Conservation (phyloP, 164 flowering plant species). For the Umbilicus rupestris region DNA sequence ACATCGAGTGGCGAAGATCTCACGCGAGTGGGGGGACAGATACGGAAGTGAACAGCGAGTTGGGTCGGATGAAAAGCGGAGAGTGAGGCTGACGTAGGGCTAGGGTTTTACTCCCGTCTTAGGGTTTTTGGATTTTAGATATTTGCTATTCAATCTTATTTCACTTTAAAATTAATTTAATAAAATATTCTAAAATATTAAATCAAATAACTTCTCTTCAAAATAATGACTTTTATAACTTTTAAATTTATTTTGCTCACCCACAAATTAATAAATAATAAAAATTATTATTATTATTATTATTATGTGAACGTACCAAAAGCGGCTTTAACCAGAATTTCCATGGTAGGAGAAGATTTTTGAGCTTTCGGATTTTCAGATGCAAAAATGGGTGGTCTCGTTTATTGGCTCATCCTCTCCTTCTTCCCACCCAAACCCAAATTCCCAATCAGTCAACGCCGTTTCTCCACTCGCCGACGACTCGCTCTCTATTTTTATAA, state of each 20-base stretch:
- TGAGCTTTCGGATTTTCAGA: too few species aligned
- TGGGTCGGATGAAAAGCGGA: neutral
- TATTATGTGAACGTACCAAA: too few species aligned
- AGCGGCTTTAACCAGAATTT: too few species aligned
- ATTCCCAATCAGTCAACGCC: slow-evolving; percentile 36
- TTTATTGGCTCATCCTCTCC: slow-evolving; percentile 30
- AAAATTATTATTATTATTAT: too few species aligned
- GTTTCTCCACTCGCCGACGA: slow-evolving; percentile 27
- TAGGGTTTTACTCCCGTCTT: neutral
- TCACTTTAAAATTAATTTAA: too few species aligned
- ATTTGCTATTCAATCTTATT: neutral
- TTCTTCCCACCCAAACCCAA: slow-evolving; percentile 27
- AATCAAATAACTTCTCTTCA: too few species aligned
- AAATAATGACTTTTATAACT: too few species aligned
- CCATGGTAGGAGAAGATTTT: too few species aligned
- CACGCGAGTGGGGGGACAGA: neutral
- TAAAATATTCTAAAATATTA: too few species aligned
- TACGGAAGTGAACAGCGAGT: neutral
- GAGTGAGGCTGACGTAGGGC: neutral
- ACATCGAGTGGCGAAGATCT: neutral
- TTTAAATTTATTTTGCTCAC: too few species aligned
- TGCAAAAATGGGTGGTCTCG: neutral
- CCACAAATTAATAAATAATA: too few species aligned
- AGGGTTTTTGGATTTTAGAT: neutral
- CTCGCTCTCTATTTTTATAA: slow-evolving; percentile 32